Evolutionary conservation across 2,329 filamentous ascomycete species (phyloP), one percentile per base, ranked within the genome.

Genomic region (Neoarthrinium moseri): DNA sequence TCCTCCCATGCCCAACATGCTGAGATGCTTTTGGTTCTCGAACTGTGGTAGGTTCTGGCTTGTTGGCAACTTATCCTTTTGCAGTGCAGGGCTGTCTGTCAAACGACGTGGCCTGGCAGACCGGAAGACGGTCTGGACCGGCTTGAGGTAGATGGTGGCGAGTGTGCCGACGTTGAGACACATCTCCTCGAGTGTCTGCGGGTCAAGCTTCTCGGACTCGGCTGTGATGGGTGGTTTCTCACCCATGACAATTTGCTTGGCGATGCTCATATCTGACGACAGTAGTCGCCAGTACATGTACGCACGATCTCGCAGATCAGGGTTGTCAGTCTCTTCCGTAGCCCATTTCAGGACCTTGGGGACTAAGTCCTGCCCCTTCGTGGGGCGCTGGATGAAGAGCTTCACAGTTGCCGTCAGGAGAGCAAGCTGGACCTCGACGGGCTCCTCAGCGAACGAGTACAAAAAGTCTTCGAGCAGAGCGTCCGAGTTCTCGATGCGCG

Each of bases 281-380:
- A 99, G 78, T 12, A 99, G 78, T 4, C 94, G 89, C 94, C 94
- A 99, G 74, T 99, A 99, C 91, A 99, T 97, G 73, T 96, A 99
- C 0, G 94, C 94, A 58, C 94, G 79, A 65, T 99, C 94, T 52
- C 94, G 85, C 22, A 99, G 81, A 67, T 99, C 94, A 0, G 94
- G 94, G 66, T 99, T 96, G 63, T 99, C 94, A n/a, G 92, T 97
- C 66, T 97, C 94, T 66, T 97, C 94, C 0, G 94, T 99, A 4
- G 94, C 95, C 92, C 94, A 97, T 68, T 97, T 97, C 41, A 99
- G 75, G 3, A 97, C 92, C 60, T 91, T 91, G 1, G 92, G 94
- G 1, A 99, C 92, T 6, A 99, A 77, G 43, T 95, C 85, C 60
- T 96, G 91, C 21, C 90, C 94, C 63, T 95, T 95, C 13, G 91